phyloP scores from a whole-genome alignment of 305 asterid genomes.

The Solanum chacoense region DNA sequence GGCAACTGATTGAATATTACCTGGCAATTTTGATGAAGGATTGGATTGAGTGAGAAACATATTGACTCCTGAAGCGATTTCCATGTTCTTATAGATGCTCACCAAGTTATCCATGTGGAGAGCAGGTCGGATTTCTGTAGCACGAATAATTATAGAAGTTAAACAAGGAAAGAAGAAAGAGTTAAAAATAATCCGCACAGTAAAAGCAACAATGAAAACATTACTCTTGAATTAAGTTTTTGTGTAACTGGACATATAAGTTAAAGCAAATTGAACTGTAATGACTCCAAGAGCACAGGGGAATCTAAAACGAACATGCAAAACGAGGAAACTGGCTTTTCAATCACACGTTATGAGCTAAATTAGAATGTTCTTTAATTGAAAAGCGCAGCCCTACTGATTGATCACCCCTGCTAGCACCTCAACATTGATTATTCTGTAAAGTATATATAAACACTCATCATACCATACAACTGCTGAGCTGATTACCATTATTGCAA shows the following conservation, averaged over 20 bases:
- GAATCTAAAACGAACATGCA: neutral
- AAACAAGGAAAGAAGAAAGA: neutral
- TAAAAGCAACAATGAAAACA: neutral
- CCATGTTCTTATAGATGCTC: conserved; percentile 85
- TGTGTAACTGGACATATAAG: neutral
- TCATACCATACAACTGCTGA: neutral
- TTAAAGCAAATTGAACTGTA: neutral
- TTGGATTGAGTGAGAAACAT: conserved; percentile 51
- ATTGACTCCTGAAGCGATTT: conserved; percentile 61
- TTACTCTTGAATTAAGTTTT: neutral
- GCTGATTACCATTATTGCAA: neutral
- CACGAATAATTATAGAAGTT: neutral
- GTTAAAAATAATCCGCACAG: neutral
- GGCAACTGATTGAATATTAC: conserved; percentile 19
- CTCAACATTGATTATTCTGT: neutral
- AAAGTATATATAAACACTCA: neutral
- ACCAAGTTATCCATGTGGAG: conserved; percentile 95
- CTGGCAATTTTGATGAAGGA: conserved; percentile 33
- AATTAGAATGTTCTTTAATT: neutral
- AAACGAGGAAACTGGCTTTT: neutral
- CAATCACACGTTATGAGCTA: neutral
- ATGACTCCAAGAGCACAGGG: neutral
- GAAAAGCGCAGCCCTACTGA: neutral
- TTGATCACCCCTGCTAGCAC: neutral
- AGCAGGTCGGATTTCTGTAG: conserved; percentile 78